Base-by-base conservation (phyloP, 805 yeast species). In the Schwanniomyces yamadae region DNA sequence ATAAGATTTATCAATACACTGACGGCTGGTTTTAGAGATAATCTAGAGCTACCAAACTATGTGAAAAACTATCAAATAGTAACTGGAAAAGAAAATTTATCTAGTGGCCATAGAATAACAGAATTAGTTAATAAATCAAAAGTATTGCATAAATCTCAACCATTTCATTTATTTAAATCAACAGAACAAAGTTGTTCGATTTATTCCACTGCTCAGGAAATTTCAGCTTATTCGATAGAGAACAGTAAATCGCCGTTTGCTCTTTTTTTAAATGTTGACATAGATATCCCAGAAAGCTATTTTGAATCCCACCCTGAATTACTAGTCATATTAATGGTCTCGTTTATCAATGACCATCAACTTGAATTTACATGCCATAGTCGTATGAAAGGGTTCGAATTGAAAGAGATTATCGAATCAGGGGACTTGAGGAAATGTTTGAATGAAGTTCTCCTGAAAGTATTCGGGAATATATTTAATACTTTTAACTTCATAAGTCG, bases 121-220 rank as follows among this genome's bases (percentile, higher is more conserved):
- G 79, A 77, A 34, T 61, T 80, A 23, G 54, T 82, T 5, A 77
- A 80, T 40, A 82, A 85, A 54, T 84, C 95, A 0, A 78, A 77
- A 42, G 74, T 87, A 14, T 66, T 90, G 36, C 78, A 79, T 52
- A 90, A 91, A 52, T 75, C 80, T 1, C 84, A 88, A 31, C 90
- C 96, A 3, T 88, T 90, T 61, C 96, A 90, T 62, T 62, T 91
- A 21, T 91, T 91, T 68, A 78, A 74, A 45, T 66, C 77, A 3
- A 10, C 42, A 42, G 42, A 61, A 42, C 21, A 57, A 18, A 57
- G 23, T 39, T 66, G 40, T 50, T 70, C 23, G 17, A 49, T 82
- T 1, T 84, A 75, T 53, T 78, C 79, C 9, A 77, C 89, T 3
- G 93, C 93, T 0, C 95, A 85, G 52, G 85, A 80, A 46, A 46